Base-by-base conservation (phyloP, 306 rosid species). In the Coriaria nepalensis region DNA sequence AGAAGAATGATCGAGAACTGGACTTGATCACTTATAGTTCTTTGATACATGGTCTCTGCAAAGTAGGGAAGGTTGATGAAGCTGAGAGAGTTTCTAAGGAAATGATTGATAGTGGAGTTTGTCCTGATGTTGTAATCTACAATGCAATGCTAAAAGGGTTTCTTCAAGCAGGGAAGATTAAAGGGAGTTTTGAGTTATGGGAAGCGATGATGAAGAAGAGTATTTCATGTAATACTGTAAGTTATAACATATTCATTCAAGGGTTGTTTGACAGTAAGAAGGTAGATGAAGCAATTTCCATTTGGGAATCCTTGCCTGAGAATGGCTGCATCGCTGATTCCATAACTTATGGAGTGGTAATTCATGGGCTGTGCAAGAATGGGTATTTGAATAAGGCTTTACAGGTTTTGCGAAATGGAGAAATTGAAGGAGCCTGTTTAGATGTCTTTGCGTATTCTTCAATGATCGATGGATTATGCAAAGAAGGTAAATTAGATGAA, bases 291-390 rank as follows among this genome's bases (percentile, higher is more conserved):
- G 92, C 93, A 2, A 13, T 77, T 47, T 63, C 45, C 9, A 9
- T 71, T 2, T 92, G 94, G 93, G 65, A 71, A 60, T 53, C 63
- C 57, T 60, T 82, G 70, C 33, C 5, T 49, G 74, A 67, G 65
- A 68, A 56, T 47, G 70, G 66, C 52, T 57, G 35, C 46, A 34
- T 33, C 43, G 76, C 67, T 0, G 83, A 92, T 62, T 68, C 87
- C 42, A 49, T 68, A 14, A 82, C 83, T 8, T 82, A 72, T 38
- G 93, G 96, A 46, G 59, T 79, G 43, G 53, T 85, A 50, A 55
- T 82, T 65, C 70, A 85, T 59, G 98, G 98, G 40, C 66, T 85
- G 49, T 85, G 98, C 63, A 79, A 59, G 57, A 92, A 77, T 69
- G 87, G 81, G 20, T 73, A 63, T 49, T 66, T 73, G 63, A 73